These are phyloP conservation scores for Perkinsus olseni DNA, from an alignment of 169 alveolate genomes.

Conservation along the genomic window DNA sequence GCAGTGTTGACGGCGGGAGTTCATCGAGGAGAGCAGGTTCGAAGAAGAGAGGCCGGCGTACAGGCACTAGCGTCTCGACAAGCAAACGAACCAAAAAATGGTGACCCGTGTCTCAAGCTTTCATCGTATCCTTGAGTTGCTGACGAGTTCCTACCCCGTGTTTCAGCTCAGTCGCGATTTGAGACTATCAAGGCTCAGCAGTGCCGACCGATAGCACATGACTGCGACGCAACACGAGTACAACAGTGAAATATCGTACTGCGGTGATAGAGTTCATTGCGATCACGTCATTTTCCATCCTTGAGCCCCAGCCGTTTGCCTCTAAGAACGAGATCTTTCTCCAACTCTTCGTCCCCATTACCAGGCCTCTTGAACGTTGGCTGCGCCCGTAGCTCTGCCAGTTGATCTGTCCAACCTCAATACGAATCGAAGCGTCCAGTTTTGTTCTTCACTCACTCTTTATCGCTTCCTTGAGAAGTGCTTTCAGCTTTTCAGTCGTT, in stretches of 20 bases:
- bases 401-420: not conserved
- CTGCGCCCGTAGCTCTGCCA: not conserved
- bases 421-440: not conserved
- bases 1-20: not conserved
- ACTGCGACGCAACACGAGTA: not conserved
- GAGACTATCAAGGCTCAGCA: no score
- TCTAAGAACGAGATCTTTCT: not conserved
- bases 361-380: not conserved
- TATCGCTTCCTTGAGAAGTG: not conserved
- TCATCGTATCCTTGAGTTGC: not conserved
- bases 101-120: not conserved
- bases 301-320: not conserved
- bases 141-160: no score
- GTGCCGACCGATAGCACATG: no score
- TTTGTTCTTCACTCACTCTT: not conserved
- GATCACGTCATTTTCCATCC: not conserved
- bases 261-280: not conserved
- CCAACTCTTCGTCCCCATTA: not conserved
- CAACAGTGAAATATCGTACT: no score
- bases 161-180: no score
- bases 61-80: not conserved
- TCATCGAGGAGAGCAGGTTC: not conserved
- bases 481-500: not conserved
- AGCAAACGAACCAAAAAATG: not conserved
- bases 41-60: not conserved